Evolutionary conservation across 495 filamentous ascomycete genomes (phyloP).

Genomic region (Penicillium crystallinum): DNA sequence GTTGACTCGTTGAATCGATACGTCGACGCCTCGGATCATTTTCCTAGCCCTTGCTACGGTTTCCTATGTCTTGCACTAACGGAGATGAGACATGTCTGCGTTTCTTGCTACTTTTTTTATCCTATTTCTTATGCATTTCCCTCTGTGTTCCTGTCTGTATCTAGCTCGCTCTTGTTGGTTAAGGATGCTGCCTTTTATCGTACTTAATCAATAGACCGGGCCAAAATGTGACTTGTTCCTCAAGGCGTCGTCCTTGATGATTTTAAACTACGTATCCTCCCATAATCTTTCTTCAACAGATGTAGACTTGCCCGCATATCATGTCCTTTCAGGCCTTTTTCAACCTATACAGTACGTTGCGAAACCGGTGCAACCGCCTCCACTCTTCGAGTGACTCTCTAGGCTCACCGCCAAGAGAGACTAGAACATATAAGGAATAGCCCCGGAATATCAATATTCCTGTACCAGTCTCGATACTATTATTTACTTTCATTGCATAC

Average conservation of each 20-base stretch:
- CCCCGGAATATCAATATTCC: too few relatives aligned
- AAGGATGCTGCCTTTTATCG: conserved; percentile 34
- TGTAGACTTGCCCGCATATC: not conserved
- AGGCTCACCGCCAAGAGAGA: not conserved
- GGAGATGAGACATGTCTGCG: conserved; percentile 43
- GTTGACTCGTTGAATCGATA: conserved; percentile 13
- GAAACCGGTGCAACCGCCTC: conserved; percentile 4
- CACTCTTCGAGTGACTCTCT: not conserved
- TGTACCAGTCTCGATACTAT: too few relatives aligned
- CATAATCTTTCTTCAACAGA: not conserved
- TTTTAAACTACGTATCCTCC: conserved; percentile 14
- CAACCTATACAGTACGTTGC: not conserved
- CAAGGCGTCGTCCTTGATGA: conserved; percentile 25
- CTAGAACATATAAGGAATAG: conserved; percentile 3
- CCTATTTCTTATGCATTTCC: conserved; percentile 24
- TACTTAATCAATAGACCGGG: conserved; percentile 42
- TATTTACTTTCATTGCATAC: too few relatives aligned
- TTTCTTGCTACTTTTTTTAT: conserved; percentile 41
- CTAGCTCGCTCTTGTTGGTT: conserved; percentile 41
- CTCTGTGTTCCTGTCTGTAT: conserved; percentile 27
- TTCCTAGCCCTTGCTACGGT: conserved; percentile 24
- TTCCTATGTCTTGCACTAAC: conserved; percentile 39
- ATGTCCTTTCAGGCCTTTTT: too few relatives aligned
- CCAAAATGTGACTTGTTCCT: conserved; percentile 43
- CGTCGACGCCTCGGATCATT: not conserved